Percentiles rank a stretch among this genome's conserved stretches.
These are phyloP conservation scores for Penicillium canescens DNA, from an alignment of 495 filamentous ascomycete species.

Conservation along the genomic window DNA sequence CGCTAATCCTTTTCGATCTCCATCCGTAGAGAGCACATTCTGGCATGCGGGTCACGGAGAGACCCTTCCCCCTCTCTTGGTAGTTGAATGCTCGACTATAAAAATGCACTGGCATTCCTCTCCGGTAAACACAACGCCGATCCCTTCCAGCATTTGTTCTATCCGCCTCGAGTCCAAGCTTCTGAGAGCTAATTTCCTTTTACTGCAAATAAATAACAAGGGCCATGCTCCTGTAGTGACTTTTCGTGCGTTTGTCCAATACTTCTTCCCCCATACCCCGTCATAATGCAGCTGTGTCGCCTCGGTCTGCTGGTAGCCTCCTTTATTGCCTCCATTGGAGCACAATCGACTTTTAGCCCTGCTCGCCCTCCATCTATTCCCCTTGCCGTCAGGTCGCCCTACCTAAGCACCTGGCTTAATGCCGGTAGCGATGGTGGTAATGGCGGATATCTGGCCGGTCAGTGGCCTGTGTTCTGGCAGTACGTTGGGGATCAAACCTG, in stretches of 20 bases:
- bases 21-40: constrained; percentile 14
- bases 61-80: constrained; percentile 9
- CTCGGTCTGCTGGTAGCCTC: constrained; percentile 27
- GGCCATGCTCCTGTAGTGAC: constrained; percentile 25
- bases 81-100: constrained; percentile 28
- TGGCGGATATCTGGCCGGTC: constrained; percentile 58
- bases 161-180: constrained; percentile 6
- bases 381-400: constrained; percentile 59
- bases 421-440: constrained; percentile 55
- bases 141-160: constrained; percentile 20
- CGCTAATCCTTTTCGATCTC: constrained; percentile 15
- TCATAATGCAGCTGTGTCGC: constrained; percentile 31
- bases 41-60: constrained; percentile 27
- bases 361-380: constrained; percentile 57
- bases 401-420: constrained; percentile 55
- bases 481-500: constrained; percentile 28
- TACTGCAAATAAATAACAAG: constrained; percentile 14
- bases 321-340: constrained; percentile 26
- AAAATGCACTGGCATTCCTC: constrained; percentile 36
- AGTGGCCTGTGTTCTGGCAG: constrained; percentile 60
- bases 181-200: constrained; percentile 9
- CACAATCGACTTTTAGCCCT: constrained; percentile 51
- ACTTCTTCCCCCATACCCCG: constrained; percentile 7
- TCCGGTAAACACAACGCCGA: constrained; percentile 28
- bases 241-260: constrained; percentile 20